Evolutionary conservation across 352 stramenopile genomes (phyloP).

Genomic region (Phytopythium helicoides): DNA sequence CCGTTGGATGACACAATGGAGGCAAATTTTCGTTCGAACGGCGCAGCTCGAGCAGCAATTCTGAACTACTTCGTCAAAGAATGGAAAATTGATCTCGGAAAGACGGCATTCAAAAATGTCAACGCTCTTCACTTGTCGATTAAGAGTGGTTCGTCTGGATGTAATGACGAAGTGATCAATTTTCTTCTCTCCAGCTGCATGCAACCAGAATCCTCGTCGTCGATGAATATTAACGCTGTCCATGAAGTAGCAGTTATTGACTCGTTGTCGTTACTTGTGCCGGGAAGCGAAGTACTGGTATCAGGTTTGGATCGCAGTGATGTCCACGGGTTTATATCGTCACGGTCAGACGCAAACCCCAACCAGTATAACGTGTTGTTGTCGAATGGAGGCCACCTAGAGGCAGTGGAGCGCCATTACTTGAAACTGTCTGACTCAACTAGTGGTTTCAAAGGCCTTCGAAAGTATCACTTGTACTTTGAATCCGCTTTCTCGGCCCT

Average conservation of each 20-base stretch:
- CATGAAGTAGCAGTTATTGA: constrained; percentile 61
- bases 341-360: constrained; percentile 34
- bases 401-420: constrained; percentile 32
- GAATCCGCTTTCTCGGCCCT: constrained; percentile 53
- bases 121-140: constrained; percentile 42
- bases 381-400: constrained; percentile 37
- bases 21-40: constrained; percentile 34
- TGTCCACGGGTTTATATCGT: constrained; percentile 41
- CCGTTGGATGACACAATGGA: constrained; percentile 55
- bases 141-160: constrained; percentile 48
- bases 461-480: constrained; percentile 46
- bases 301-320: constrained; percentile 7
- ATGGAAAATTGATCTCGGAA: constrained; percentile 32
- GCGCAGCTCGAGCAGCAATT: constrained; percentile 30
- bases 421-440: constrained; percentile 19
- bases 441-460: not conserved
- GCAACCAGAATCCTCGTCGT: not conserved
- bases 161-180: constrained; percentile 47
- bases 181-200: constrained; percentile 28
- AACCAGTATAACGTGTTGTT: constrained; percentile 62
- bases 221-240: constrained; percentile 44
- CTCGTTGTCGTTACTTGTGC: constrained; percentile 25
- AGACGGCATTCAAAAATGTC: constrained; percentile 25
- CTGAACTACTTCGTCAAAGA: constrained; percentile 30
- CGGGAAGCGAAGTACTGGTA: constrained; percentile 19